Evolutionary conservation across 495 filamentous ascomycete genomes (phyloP).

Genomic region (Penicillium angulare): DNA sequence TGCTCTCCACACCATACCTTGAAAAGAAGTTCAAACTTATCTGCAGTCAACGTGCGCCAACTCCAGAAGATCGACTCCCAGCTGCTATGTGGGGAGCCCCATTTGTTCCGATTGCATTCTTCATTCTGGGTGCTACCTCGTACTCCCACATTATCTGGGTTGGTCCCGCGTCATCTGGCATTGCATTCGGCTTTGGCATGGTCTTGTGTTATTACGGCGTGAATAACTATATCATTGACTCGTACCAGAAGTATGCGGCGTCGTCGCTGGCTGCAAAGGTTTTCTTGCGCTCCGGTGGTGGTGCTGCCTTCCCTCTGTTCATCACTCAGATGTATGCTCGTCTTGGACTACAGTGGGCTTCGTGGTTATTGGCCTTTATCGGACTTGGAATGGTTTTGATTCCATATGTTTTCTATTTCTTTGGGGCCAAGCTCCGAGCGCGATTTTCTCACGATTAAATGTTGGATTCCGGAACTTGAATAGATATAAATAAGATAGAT

Average conservation of each 20-base stretch:
- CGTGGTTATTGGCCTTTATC: conserved; percentile 53
- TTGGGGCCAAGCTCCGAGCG: conserved; percentile 22
- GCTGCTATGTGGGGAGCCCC: conserved; percentile 33
- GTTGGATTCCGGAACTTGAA: too few species aligned
- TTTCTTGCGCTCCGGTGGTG: conserved; percentile 32
- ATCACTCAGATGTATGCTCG: conserved; percentile 52
- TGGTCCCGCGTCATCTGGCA: conserved; percentile 57
- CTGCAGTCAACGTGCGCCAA: conserved; percentile 17
- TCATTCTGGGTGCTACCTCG: conserved; percentile 61
- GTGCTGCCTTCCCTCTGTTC: conserved; percentile 48
- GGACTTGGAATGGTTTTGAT: conserved; percentile 49
- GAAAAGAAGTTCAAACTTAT: conserved; percentile 34
- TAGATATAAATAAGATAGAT: background rate
- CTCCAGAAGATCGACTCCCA: conserved; percentile 40
- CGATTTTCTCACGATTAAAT: conserved; percentile 16
- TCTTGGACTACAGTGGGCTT: conserved; percentile 56
- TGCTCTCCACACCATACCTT: conserved; percentile 34
- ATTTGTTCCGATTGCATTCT: conserved; percentile 44
- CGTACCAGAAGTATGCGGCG: conserved; percentile 49
- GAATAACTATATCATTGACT: conserved; percentile 70
- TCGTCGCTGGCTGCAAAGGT: conserved; percentile 36
- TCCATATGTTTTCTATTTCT: conserved; percentile 41
- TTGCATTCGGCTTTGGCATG: conserved; percentile 67
- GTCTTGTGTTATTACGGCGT: conserved; percentile 65
- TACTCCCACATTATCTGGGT: conserved; percentile 63